phyloP scores from a whole-genome alignment of 495 filamentous ascomycete genomes.

The Hypoxylon lienhwacheense region DNA sequence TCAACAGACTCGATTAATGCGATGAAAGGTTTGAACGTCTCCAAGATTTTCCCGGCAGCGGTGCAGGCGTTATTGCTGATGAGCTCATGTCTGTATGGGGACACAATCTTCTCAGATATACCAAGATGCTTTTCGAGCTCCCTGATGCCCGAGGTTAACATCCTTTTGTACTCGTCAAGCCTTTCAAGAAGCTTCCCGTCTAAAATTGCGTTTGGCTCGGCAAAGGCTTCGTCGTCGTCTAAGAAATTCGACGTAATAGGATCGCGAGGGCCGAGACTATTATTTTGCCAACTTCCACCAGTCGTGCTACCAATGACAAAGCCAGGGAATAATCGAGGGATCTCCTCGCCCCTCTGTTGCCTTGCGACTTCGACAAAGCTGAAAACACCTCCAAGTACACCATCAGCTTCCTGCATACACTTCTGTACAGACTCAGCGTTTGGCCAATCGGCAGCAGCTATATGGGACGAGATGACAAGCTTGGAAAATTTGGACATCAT shows the following conservation, averaged over 20 bases:
- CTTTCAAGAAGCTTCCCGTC: slow-evolving; percentile 77
- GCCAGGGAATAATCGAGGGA: slow-evolving; percentile 85
- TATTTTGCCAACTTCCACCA: slow-evolving; percentile 93
- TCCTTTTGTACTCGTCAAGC: slow-evolving; percentile 78
- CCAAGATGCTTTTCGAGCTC: slow-evolving; percentile 82
- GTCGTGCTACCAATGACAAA: slow-evolving; percentile 81
- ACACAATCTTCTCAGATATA: slow-evolving; percentile 74
- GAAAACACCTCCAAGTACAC: slow-evolving; percentile 88
- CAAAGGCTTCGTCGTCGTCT: slow-evolving; percentile 76
- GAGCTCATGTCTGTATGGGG: slow-evolving; percentile 65
- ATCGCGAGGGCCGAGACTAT: slow-evolving; percentile 70
- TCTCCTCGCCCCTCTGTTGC: slow-evolving; percentile 85
- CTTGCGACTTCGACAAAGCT: slow-evolving; percentile 94
- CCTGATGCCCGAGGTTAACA: slow-evolving; percentile 78
- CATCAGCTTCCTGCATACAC: slow-evolving; percentile 93
- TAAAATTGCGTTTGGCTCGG: slow-evolving; percentile 72
- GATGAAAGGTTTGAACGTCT: slow-evolving; percentile 85
- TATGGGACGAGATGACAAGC: slow-evolving; percentile 96
- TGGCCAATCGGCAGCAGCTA: slow-evolving; percentile 92
- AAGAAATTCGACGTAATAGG: slow-evolving; percentile 75
- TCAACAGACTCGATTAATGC: slow-evolving; percentile 86
- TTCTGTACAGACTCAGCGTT: slow-evolving; percentile 85
- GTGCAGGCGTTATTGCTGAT: slow-evolving; percentile 75
- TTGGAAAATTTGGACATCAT: slow-evolving; percentile 99
- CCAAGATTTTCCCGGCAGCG: slow-evolving; percentile 74